A percentile compares a stretch with the other conserved stretches of the same genome.
phyloP scores from a whole-genome alignment of 805 yeast genomes.

The Helenozyma rhizophorensis region DNA sequence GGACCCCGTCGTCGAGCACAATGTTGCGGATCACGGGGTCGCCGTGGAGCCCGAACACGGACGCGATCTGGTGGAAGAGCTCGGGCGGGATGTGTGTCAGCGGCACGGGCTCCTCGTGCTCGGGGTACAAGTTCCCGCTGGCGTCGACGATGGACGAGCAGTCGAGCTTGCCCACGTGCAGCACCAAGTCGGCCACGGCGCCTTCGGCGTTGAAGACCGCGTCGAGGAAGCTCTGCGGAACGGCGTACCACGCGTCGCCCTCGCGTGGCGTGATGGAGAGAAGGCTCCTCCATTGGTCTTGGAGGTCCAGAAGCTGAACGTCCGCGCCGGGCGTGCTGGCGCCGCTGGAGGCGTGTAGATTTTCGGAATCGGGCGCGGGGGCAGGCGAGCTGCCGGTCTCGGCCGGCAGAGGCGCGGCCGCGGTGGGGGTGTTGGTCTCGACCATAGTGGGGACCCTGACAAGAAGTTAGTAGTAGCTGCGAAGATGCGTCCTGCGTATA shows the following conservation, averaged over 20 bases:
- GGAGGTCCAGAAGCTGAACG: too few relatives aligned
- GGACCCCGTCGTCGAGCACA: constrained; percentile 23
- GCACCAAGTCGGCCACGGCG: constrained; percentile 23
- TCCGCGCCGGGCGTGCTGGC: too few relatives aligned
- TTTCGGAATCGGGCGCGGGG: too few relatives aligned
- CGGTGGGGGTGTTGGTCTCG: too few relatives aligned
- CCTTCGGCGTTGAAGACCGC: constrained; percentile 27
- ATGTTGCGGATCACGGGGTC: constrained; percentile 31
- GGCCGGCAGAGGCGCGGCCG: too few relatives aligned
- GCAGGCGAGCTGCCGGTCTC: too few relatives aligned
- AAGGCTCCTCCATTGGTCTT: too few relatives aligned
- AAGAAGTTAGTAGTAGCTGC: too few relatives aligned
- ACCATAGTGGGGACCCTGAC: too few relatives aligned
- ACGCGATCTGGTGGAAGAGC: constrained; percentile 40
- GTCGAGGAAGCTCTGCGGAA: constrained; percentile 45
- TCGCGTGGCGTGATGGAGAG: too few relatives aligned
- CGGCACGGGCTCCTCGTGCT: constrained; percentile 15
- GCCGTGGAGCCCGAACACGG: constrained; percentile 53
- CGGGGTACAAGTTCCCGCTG: constrained; percentile 38
- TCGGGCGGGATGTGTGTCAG: constrained; percentile 34
- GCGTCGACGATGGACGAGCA: constrained; percentile 41
- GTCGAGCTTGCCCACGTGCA: constrained; percentile 44
- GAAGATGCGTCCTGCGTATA: too few relatives aligned
- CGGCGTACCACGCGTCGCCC: constrained; percentile 47
- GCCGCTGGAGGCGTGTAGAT: too few relatives aligned